Evolutionary conservation across 345 rosid species (phyloP).

Genomic region (Linum tenue): DNA sequence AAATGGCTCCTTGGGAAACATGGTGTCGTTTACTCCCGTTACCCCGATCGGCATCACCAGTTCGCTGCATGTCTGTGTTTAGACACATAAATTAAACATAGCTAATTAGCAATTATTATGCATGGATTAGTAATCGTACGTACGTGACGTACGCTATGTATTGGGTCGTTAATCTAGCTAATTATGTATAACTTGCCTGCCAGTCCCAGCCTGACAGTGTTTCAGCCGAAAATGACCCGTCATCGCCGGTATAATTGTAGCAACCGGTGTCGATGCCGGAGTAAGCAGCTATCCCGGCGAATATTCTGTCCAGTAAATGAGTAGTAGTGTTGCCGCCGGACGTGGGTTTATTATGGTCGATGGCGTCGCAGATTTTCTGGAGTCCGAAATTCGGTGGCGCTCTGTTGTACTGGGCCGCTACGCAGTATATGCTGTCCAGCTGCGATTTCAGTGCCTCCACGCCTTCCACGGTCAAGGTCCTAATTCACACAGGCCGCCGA

Average conservation of each 20-base stretch:
- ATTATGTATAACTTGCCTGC: constrained; percentile 27
- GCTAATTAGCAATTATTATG: too few species aligned
- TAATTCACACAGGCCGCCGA: too few species aligned
- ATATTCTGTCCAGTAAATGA: constrained; percentile 15
- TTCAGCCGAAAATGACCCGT: constrained; percentile 17
- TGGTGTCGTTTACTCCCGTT: constrained; percentile 17
- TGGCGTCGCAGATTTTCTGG: constrained; percentile 25
- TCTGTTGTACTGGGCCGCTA: constrained; percentile 38
- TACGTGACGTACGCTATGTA: too few species aligned
- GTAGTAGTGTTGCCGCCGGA: neutral
- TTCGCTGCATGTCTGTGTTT: constrained; percentile 35
- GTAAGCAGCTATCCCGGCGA: constrained; percentile 22
- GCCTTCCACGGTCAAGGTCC: too few species aligned
- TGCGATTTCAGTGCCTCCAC: too few species aligned
- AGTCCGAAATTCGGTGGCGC: constrained; percentile 11
- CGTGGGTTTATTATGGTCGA: constrained; percentile 18
- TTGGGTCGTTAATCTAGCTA: too few species aligned
- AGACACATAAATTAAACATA: neutral
- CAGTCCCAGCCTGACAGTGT: constrained; percentile 25
- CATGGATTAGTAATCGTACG: too few species aligned
- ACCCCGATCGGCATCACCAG: constrained; percentile 39
- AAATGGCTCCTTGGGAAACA: constrained; percentile 27
- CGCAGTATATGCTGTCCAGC: constrained; percentile 7
- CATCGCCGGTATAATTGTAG: neutral
- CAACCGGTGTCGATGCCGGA: neutral